Conservation (phyloP, 1,139 yeast genomes). For the Pichia sp. region DNA sequence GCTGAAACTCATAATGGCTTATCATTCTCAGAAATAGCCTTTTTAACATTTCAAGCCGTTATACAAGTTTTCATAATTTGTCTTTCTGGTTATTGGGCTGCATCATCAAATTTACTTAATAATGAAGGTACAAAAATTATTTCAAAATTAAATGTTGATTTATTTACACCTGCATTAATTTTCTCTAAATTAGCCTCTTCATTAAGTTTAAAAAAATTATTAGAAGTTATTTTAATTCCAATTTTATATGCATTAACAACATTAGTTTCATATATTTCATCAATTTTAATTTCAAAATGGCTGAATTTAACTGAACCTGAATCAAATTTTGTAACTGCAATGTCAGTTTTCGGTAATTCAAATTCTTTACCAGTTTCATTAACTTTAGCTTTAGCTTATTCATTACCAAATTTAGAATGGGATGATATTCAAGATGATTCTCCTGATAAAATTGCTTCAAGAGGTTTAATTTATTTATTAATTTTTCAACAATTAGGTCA, state of each 20-base stretch:
- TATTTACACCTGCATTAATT: constrained; percentile 80
- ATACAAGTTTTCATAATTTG: constrained; percentile 71
- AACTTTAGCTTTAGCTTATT: constrained; percentile 64
- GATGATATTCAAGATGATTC: constrained; percentile 61
- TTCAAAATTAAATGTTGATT: constrained; percentile 65
- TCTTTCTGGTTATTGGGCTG: constrained; percentile 64
- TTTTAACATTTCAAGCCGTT: constrained; percentile 72
- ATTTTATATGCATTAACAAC: constrained; percentile 64
- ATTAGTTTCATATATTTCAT: constrained; percentile 50
- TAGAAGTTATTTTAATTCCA: constrained; percentile 69
- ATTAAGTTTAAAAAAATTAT: constrained; percentile 56
- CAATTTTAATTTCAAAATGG: constrained; percentile 42
- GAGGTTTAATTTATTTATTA: constrained; percentile 71
- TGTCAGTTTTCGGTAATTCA: constrained; percentile 84
- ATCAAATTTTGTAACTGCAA: constrained; percentile 75
- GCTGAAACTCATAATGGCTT: constrained; percentile 11
- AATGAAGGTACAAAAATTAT: constrained; percentile 60
- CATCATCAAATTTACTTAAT: constrained; percentile 52
- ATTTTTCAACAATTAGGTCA: constrained; percentile 85
- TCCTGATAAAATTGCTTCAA: constrained; percentile 66
- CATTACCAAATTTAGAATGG: constrained; percentile 71
- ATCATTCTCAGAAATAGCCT: constrained; percentile 41
- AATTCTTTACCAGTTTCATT: constrained; percentile 76
- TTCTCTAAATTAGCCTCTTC: constrained; percentile 76
- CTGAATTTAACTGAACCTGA: constrained; percentile 57